Evolutionary conservation across 2,329 filamentous ascomycete species (phyloP).

Genomic region (Leptosphaerulina australis): DNA sequence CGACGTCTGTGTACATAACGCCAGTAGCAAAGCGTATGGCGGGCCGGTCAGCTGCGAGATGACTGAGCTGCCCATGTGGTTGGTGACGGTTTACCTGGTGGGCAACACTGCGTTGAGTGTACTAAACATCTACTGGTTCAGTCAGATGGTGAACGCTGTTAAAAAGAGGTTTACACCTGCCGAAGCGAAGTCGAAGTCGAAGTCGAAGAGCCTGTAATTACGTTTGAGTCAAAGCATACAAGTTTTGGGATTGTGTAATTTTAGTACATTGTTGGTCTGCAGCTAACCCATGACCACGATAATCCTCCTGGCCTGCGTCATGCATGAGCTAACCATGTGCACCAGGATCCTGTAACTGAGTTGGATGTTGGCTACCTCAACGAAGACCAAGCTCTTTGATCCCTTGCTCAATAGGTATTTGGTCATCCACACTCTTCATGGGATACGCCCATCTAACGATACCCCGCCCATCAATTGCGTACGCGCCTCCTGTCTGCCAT

Average conservation of each 20-base stretch:
- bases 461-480: conserved; percentile 41
- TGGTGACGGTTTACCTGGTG: conserved; percentile 70
- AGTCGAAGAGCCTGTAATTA: conserved; percentile 20
- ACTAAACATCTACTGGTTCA: conserved; percentile 83
- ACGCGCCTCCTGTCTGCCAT: conserved; percentile 46
- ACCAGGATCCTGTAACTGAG: background rate
- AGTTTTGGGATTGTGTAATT: too few relatives aligned
- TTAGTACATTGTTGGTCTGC: too few relatives aligned
- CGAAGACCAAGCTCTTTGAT: conserved; percentile 37
- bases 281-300: too few relatives aligned
- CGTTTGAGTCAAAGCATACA: too few relatives aligned
- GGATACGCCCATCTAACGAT: conserved; percentile 44
- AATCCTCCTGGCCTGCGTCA: background rate
- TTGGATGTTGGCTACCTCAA: conserved; percentile 6
- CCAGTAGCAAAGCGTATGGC: conserved; percentile 32
- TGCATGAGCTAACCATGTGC: background rate
- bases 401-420: conserved; percentile 39
- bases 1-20: conserved; percentile 56
- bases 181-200: conserved; percentile 20
- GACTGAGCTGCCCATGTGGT: conserved; percentile 66
- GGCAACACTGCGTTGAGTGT: conserved; percentile 74
- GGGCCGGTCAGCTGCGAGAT: conserved; percentile 28
- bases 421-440: conserved; percentile 46
- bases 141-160: conserved; percentile 83
- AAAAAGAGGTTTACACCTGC: conserved; percentile 70